Evolutionary conservation across 768 basidiomycete species (phyloP).

Genomic region (Boletus insuetus): DNA sequence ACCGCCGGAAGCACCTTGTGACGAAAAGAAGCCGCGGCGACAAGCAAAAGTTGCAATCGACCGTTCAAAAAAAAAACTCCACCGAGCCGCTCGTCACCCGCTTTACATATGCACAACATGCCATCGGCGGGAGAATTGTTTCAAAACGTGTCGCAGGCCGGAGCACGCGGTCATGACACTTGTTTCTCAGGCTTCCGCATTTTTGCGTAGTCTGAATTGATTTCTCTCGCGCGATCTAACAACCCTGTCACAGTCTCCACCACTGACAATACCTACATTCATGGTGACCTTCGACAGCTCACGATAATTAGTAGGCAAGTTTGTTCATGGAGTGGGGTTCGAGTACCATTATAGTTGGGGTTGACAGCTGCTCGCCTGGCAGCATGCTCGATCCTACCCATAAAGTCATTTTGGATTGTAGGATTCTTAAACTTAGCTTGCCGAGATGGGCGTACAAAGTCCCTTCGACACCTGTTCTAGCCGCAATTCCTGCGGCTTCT

Average conservation of each 20-base stretch:
- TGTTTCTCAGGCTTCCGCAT: slow-evolving; percentile 1
- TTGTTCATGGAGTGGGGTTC: background rate
- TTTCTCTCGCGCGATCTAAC: slow-evolving; percentile 6
- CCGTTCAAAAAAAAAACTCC: background rate
- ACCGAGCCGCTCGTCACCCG: background rate
- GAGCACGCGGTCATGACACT: slow-evolving; percentile 2
- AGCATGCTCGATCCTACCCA: background rate
- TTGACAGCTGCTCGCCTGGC: background rate
- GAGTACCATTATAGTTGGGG: no score
- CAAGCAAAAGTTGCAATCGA: no score
- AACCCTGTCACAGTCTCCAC: background rate
- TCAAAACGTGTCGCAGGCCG: slow-evolving; percentile 8
- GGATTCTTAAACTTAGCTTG: background rate
- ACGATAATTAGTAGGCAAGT: background rate
- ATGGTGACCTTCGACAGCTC: background rate
- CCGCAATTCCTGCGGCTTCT: no score
- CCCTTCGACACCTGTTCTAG: background rate
- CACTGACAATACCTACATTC: background rate
- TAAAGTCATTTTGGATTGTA: background rate
- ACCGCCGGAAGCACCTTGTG: background rate
- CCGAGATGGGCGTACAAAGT: background rate
- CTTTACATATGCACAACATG: background rate
- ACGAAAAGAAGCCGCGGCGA: slow-evolving; percentile 9
- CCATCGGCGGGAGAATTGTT: slow-evolving; percentile 5
- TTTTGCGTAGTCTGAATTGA: background rate